These are phyloP conservation scores for Amyloporia xantha DNA, from an alignment of 768 basidiomycete species.

Conservation along the genomic window DNA sequence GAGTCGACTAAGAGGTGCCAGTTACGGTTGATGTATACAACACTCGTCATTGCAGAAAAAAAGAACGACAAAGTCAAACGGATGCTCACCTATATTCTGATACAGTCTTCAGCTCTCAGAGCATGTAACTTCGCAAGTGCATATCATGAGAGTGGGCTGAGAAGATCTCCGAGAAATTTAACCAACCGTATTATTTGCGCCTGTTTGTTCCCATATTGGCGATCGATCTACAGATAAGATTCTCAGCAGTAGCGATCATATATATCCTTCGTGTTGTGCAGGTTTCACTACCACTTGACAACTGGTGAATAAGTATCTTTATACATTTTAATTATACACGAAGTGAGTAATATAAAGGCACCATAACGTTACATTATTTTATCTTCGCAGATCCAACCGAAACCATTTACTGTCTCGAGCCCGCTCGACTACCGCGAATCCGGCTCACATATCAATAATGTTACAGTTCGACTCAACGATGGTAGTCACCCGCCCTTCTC, in stretches of 20 bases:
- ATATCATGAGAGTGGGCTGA: not conserved
- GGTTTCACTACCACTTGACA: no score
- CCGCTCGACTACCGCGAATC: not conserved
- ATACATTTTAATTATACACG: no score
- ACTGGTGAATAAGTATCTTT: no score
- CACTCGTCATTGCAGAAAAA: conserved; percentile 65
- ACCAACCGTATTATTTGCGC: not conserved
- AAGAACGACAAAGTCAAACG: conserved; percentile 11
- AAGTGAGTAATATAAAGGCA: no score
- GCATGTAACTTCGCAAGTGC: no score
- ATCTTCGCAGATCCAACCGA: no score
- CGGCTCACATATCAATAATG: not conserved
- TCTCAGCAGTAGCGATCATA: no score
- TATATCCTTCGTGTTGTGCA: no score
- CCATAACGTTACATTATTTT: not conserved
- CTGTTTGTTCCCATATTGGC: not conserved
- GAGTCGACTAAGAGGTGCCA: conserved; percentile 93
- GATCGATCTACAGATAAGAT: no score
- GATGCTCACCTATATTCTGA: not conserved
- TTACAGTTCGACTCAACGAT: not conserved
- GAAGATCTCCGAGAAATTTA: not conserved
- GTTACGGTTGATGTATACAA: conserved; percentile 60
- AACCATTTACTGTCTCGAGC: not conserved
- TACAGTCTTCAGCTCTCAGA: no score
- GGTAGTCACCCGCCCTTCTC: not conserved